Conservation (phyloP, 441 rosid species). For the Theobroma grandiflorum region DNA sequence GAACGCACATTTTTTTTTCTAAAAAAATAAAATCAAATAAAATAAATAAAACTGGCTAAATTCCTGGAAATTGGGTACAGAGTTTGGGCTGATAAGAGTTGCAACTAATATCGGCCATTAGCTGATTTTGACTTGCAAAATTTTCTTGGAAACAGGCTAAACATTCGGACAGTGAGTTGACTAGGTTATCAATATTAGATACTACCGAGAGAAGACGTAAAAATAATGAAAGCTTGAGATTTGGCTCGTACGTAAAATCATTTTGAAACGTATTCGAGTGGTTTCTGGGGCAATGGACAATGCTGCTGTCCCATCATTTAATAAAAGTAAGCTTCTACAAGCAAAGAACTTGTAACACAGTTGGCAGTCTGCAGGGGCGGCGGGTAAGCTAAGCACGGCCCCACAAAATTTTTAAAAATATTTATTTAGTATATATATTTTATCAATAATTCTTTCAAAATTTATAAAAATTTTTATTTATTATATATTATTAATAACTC, state of each 20-base stretch:
- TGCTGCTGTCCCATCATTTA: neutral
- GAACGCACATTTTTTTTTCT: no score
- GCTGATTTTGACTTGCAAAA: neutral
- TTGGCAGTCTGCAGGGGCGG: conserved; percentile 3
- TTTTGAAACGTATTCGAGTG: neutral
- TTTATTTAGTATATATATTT: no score
- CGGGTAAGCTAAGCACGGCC: no score
- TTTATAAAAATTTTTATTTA: no score
- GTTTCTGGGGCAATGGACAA: neutral
- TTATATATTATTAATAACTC: no score
- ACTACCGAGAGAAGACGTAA: neutral
- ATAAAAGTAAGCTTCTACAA: neutral
- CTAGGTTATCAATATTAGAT: neutral
- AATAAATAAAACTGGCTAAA: neutral
- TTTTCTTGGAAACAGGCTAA: neutral
- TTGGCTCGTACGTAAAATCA: neutral
- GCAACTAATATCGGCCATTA: neutral
- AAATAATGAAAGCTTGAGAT: neutral
- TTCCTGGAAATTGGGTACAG: neutral
- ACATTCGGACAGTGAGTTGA: neutral
- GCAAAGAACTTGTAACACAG: neutral
- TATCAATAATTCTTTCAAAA: no score
- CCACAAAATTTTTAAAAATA: no score
- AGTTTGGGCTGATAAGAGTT: neutral
- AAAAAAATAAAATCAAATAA: no score